Evolutionary conservation across 768 basidiomycete genomes (phyloP).

Genomic region (Crepidotus variabilis): DNA sequence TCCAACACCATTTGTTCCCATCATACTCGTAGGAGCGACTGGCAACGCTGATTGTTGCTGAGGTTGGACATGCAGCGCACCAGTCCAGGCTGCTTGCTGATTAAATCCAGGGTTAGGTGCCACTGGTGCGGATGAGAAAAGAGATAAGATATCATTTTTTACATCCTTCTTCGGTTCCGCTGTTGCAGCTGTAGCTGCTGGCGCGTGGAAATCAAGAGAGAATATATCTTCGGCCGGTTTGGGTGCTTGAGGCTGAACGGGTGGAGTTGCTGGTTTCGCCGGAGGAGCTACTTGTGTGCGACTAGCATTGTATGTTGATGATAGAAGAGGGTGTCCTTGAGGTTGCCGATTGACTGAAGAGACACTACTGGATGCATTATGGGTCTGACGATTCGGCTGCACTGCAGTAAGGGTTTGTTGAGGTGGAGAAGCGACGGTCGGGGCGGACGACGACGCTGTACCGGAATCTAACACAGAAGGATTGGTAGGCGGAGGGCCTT

Average conservation of each 20-base stretch:
- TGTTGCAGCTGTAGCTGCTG: conserved; percentile 27
- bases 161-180: conserved; percentile 58
- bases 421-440: conserved; percentile 19
- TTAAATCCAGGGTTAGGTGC: conserved; percentile 21
- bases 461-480: conserved; percentile 70
- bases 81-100: background rate
- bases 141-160: conserved; percentile 82
- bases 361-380: conserved; percentile 26
- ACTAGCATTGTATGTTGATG: conserved; percentile 27
- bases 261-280: conserved; percentile 1
- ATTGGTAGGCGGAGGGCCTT: conserved; percentile 81
- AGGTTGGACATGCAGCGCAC: background rate
- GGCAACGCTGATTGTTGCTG: conserved; percentile 12
- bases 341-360: conserved; percentile 36
- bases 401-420: conserved; percentile 23
- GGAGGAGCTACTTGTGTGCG: conserved; percentile 13
- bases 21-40: conserved; percentile 42
- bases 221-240: conserved; percentile 61
- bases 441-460: conserved; percentile 18
- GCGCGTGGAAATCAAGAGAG: conserved; percentile 80
- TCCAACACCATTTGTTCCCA: conserved; percentile 49
- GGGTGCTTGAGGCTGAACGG: conserved; percentile 21
- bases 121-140: conserved; percentile 55
- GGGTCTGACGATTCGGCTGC: conserved; percentile 24
- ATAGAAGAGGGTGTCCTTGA: conserved; percentile 56